Evolutionary conservation across 2,329 filamentous ascomycete genomes (phyloP).

Genomic region (Botrytis elliptica): DNA sequence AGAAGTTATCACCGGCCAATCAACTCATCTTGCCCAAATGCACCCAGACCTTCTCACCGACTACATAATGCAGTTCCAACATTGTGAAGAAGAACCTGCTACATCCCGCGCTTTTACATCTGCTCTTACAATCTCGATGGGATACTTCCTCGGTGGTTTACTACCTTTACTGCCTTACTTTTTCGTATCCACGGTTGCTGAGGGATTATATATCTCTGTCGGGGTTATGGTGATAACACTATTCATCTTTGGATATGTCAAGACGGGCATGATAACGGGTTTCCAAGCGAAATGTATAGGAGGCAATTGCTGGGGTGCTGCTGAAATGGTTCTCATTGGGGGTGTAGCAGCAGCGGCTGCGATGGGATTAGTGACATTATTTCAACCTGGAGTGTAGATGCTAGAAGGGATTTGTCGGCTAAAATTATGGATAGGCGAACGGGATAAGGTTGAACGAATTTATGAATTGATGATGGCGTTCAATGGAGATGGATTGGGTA

Average conservation of each 20-base stretch:
- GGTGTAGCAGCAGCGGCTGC: slow-evolving; percentile 42
- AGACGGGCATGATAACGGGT: slow-evolving; percentile 54
- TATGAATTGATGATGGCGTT: background rate
- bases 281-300: slow-evolving; percentile 35
- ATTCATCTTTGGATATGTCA: slow-evolving; percentile 63
- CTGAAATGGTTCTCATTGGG: slow-evolving; percentile 45
- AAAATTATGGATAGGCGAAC: slow-evolving; percentile 16
- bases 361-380: slow-evolving; percentile 42
- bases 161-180: slow-evolving; percentile 58
- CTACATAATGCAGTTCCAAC: slow-evolving; percentile 44
- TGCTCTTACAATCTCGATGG: slow-evolving; percentile 54
- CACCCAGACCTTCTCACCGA: slow-evolving; percentile 37
- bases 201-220: slow-evolving; percentile 58
- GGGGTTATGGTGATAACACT: slow-evolving; percentile 59
- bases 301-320: slow-evolving; percentile 38
- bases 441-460: slow-evolving; percentile 6
- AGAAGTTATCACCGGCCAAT: slow-evolving; percentile 38
- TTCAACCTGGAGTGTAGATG: slow-evolving; percentile 32
- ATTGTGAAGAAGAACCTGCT: slow-evolving; percentile 37
- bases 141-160: slow-evolving; percentile 57
- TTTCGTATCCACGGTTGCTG: slow-evolving; percentile 45
- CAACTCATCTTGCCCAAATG: slow-evolving; percentile 38
- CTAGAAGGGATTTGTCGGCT: background rate
- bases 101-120: slow-evolving; percentile 42
- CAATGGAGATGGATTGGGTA: background rate